phyloP scores from a whole-genome alignment of 768 basidiomycete species.

The Galerina sulciceps region DNA sequence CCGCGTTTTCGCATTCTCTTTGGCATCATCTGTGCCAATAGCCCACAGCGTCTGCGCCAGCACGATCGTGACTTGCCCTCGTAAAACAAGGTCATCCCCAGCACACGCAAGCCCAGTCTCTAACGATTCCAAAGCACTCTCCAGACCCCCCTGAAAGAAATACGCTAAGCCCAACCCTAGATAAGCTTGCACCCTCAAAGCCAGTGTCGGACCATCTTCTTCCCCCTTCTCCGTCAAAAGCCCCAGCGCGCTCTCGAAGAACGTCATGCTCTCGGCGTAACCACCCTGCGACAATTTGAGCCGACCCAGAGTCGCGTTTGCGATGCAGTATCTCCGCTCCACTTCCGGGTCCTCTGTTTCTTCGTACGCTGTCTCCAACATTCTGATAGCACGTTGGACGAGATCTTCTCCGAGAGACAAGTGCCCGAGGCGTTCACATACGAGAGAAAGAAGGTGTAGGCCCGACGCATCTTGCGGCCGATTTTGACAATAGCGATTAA shows the following conservation, averaged over 20 bases:
- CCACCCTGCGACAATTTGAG: conserved; percentile 65
- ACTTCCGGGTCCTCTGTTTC: conserved; percentile 78
- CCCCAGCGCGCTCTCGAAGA: conserved; percentile 74
- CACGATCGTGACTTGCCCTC: conserved; percentile 75
- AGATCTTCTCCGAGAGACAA: conserved; percentile 59
- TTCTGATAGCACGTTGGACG: conserved; percentile 62
- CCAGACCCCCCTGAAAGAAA: conserved; percentile 65
- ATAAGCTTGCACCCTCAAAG: conserved; percentile 63
- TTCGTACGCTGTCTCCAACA: conserved; percentile 90
- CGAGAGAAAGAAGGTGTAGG: conserved; percentile 80
- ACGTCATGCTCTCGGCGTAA: conserved; percentile 63
- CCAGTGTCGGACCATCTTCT: conserved; percentile 37
- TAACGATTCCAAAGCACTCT: conserved; percentile 66
- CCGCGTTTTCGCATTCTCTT: conserved; percentile 76
- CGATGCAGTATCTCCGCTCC: conserved; percentile 80
- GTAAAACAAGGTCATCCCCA: conserved; percentile 48
- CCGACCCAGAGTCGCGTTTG: conserved; percentile 82
- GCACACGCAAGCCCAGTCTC: conserved; percentile 68
- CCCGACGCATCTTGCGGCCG: conserved; percentile 74
- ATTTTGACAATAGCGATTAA: conserved; percentile 75
- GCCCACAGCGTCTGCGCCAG: conserved; percentile 89
- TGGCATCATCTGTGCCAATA: conserved; percentile 73
- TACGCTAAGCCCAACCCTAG: conserved; percentile 77
- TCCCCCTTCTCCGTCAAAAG: conserved; percentile 60
- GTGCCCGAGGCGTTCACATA: conserved; percentile 86